Percentiles rank a stretch among this genome's conserved stretches.
phyloP scores from a whole-genome alignment of 169 alveolate genomes.

The Plasmodium ovale region DNA sequence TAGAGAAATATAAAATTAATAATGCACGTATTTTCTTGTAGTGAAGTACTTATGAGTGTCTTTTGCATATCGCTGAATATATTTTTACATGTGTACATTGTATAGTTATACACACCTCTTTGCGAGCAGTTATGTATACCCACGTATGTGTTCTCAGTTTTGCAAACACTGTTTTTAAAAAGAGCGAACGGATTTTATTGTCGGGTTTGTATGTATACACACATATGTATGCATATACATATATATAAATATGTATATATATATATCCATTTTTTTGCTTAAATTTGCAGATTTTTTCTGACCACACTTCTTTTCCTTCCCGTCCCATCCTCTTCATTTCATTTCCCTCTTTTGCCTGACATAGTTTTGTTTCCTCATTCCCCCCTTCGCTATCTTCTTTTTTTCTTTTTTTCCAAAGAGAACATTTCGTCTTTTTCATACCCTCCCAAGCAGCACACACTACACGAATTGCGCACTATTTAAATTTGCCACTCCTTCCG shows the following conservation, averaged over 20 bases:
- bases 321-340: background rate
- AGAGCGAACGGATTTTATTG: no score
- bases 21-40: constrained; percentile 26
- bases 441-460: no score
- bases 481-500: no score
- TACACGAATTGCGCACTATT: no score
- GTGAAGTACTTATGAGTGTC: background rate
- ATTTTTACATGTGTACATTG: background rate
- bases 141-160: no score
- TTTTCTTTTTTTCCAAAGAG: background rate
- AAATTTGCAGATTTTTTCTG: background rate
- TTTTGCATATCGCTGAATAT: background rate
- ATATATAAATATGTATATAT: background rate
- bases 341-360: background rate
- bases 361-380: background rate
- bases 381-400: background rate
- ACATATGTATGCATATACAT: background rate
- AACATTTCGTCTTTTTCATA: background rate
- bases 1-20: background rate
- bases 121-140: no score
- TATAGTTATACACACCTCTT: no score
- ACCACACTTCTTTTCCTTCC: background rate
- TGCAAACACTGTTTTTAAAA: no score
- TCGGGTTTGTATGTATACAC: background rate
- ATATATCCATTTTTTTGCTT: no score